phyloP scores from a whole-genome alignment of 78 protist genomes.

The Dictyostelium purpureum region DNA sequence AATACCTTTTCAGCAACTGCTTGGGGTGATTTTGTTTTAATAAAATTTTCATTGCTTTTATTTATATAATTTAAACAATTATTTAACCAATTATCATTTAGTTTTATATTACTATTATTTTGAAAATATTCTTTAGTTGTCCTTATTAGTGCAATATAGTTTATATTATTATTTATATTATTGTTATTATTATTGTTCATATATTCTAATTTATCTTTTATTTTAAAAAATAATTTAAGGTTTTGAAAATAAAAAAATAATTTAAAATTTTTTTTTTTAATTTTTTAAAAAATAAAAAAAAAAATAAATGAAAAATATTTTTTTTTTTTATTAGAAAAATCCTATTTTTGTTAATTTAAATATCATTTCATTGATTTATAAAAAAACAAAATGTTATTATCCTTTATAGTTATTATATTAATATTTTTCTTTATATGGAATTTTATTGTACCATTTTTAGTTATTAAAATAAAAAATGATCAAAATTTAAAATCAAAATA shows the following conservation, averaged over 20 bases:
- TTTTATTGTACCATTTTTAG: not conserved
- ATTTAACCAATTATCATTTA: not conserved
- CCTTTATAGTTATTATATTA: not conserved
- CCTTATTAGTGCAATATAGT: not conserved
- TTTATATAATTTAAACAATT: not conserved
- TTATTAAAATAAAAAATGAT: not conserved
- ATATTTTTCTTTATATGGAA: not conserved
- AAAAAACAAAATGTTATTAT: not conserved
- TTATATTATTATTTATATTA: not conserved
- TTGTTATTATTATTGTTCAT: not conserved
- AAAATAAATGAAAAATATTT: not conserved
- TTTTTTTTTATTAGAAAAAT: not conserved
- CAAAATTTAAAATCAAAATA: conserved; percentile 24
- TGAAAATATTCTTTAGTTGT: not conserved
- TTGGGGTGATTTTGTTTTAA: not conserved
- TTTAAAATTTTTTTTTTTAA: not conserved
- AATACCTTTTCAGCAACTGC: conserved; percentile 1
- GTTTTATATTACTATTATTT: not conserved
- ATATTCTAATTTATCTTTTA: not conserved
- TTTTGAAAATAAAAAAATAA: not conserved
- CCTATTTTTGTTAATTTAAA: not conserved
- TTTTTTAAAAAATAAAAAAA: not conserved
- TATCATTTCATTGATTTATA: too few species aligned
- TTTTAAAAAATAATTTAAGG: not conserved
- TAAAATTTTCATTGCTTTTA: not conserved